Conservation (phyloP, 1,284 basidiomycete genomes). For the Ceratobasidium sp. region DNA sequence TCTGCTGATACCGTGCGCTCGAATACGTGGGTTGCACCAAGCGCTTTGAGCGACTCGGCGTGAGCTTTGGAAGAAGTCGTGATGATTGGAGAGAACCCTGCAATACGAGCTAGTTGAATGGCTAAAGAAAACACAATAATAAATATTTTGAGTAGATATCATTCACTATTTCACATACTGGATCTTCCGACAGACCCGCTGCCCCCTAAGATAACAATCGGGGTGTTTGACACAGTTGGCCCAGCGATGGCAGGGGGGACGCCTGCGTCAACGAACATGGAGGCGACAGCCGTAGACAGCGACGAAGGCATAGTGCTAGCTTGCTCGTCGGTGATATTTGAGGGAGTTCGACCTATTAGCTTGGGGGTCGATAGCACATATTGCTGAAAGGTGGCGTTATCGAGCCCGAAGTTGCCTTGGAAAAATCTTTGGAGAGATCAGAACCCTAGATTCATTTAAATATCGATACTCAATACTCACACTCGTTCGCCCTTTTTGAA, state of each 20-base stretch:
- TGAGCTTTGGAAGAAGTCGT: conserved; percentile 60
- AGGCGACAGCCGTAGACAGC: conserved; percentile 46
- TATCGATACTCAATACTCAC: background rate
- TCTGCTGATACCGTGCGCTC: conserved; percentile 55
- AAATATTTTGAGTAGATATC: background rate
- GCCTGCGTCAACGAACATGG: conserved; percentile 16
- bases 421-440: conserved; percentile 15
- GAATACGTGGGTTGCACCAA: conserved; percentile 66
- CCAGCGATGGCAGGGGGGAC: conserved; percentile 48
- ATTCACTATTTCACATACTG: conserved; percentile 44
- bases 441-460: too few relatives aligned
- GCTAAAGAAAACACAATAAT: background rate
- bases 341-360: background rate
- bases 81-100: conserved; percentile 52
- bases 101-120: conserved; percentile 47
- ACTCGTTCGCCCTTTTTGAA: conserved; percentile 38
- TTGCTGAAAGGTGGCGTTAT: conserved; percentile 21
- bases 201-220: conserved; percentile 59
- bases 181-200: conserved; percentile 58
- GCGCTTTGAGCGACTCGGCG: conserved; percentile 57
- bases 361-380: conserved; percentile 5
- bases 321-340: conserved; percentile 1
- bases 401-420: conserved; percentile 16
- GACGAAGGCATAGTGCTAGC: conserved; percentile 51
- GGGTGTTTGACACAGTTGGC: conserved; percentile 55